phyloP scores from a whole-genome alignment of 108 stramenopile species.

The Stephanodiscus minutulus region DNA sequence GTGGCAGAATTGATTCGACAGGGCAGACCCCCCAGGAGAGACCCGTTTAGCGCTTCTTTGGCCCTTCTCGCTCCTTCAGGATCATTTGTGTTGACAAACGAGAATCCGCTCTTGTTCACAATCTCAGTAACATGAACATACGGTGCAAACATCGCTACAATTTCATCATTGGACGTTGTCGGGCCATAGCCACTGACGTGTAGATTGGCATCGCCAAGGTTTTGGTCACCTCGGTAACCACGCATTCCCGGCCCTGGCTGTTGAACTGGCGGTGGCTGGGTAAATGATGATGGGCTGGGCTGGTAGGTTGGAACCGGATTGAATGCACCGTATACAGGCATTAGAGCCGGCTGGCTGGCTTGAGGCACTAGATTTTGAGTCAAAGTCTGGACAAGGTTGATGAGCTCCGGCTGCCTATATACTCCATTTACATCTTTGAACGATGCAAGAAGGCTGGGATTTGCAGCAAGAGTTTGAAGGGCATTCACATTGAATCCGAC shows the following conservation, averaged over 20 bases:
- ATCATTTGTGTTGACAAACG: constrained; percentile 85
- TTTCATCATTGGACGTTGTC: constrained; percentile 70
- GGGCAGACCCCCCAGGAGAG: constrained; percentile 76
- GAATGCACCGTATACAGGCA: constrained; percentile 13
- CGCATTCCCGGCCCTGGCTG: constrained; percentile 17
- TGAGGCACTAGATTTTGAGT: constrained; percentile 53
- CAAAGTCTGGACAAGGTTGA: constrained; percentile 79
- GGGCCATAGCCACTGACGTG: constrained; percentile 90
- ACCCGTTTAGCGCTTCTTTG: constrained; percentile 75
- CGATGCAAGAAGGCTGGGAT: constrained; percentile 69
- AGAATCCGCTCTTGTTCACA: constrained; percentile 75
- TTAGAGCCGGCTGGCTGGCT: constrained; percentile 18
- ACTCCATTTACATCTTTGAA: constrained; percentile 77
- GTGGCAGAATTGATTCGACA: constrained; percentile 81
- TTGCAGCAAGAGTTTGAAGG: constrained; percentile 76
- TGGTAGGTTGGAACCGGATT: constrained; percentile 37
- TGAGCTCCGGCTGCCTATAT: constrained; percentile 75
- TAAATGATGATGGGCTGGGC: constrained; percentile 27
- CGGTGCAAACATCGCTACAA: constrained; percentile 75
- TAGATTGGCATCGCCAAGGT: constrained; percentile 74
- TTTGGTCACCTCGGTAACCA: constrained; percentile 62
- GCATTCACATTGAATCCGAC: constrained; percentile 80
- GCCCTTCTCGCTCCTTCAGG: constrained; percentile 72
- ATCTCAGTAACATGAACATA: constrained; percentile 85
- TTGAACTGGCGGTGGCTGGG: constrained; percentile 26